Evolutionary conservation across 257 asterid species (phyloP).

Genomic region (Apocynum venetum): DNA sequence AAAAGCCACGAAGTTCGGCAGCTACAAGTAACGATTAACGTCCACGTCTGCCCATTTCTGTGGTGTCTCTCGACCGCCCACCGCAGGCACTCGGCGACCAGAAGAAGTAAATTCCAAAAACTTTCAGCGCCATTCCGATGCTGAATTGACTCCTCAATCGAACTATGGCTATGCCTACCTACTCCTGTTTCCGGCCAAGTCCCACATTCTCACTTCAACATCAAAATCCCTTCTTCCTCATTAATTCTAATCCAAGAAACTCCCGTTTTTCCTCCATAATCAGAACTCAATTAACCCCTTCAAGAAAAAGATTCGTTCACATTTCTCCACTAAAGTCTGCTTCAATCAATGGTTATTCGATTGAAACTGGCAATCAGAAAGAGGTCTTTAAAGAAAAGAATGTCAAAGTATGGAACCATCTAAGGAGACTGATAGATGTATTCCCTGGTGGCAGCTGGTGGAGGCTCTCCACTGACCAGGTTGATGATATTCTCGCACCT

Average conservation of each 20-base stretch:
- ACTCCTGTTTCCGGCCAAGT: slow-evolving; percentile 8
- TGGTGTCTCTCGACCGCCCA: background rate
- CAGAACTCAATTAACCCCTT: background rate
- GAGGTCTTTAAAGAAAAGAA: slow-evolving; percentile 10
- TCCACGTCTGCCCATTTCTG: background rate
- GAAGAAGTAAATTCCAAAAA: background rate
- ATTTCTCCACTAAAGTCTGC: slow-evolving; percentile 42
- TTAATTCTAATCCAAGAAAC: background rate
- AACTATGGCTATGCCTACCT: slow-evolving; percentile 12
- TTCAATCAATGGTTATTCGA: slow-evolving; percentile 52
- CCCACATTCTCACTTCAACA: slow-evolving; percentile 6
- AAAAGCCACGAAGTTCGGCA: too few species aligned
- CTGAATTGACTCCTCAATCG: background rate
- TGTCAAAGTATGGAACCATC: slow-evolving; percentile 36
- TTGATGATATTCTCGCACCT: slow-evolving; percentile 45
- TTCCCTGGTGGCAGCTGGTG: slow-evolving; percentile 95
- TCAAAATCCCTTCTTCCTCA: background rate
- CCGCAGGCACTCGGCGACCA: background rate
- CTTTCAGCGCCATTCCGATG: background rate
- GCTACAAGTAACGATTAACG: background rate
- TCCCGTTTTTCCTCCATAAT: background rate
- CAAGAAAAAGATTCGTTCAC: slow-evolving; percentile 24
- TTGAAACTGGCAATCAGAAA: slow-evolving; percentile 21
- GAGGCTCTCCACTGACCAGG: slow-evolving; percentile 58
- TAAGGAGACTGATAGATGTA: slow-evolving; percentile 49